Evolutionary conservation across 345 rosid species (phyloP).

Genomic region (Pugionium dolabratum): DNA sequence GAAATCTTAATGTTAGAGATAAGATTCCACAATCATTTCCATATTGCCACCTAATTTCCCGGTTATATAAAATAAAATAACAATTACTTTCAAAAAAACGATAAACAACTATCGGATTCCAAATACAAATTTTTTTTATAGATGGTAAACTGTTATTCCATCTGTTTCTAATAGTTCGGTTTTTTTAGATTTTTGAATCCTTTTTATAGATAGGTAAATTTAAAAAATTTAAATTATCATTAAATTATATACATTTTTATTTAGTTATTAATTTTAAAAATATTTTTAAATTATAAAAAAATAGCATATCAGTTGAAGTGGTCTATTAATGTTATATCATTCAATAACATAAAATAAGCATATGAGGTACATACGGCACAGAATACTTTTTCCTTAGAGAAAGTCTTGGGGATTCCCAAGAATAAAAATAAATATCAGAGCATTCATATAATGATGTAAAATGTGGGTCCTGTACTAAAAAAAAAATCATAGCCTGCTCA

Average conservation of each 20-base stretch:
- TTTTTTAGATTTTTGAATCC: too few relatives aligned
- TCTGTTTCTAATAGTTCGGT: too few relatives aligned
- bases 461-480: background rate
- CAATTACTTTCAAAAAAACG: conserved; percentile 29
- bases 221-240: too few relatives aligned
- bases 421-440: conserved; percentile 16
- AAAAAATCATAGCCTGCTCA: conserved; percentile 33
- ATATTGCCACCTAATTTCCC: conserved; percentile 34
- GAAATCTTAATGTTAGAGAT: conserved; percentile 13
- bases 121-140: too few relatives aligned
- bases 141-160: too few relatives aligned
- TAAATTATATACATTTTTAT: too few relatives aligned
- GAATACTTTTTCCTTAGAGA: conserved; percentile 1
- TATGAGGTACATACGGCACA: conserved; percentile 10
- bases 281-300: too few relatives aligned
- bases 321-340: too few relatives aligned
- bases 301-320: too few relatives aligned
- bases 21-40: conserved; percentile 34
- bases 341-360: background rate
- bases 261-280: too few relatives aligned
- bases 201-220: too few relatives aligned
- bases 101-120: conserved; percentile 31
- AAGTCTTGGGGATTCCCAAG: conserved; percentile 37
- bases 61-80: conserved; percentile 19
- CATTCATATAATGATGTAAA: background rate